Percentiles rank a stretch among this genome's conserved stretches.
Evolutionary conservation across 169 alveolate species (phyloP).

Genomic region (Plasmodium gallinaceum): DNA sequence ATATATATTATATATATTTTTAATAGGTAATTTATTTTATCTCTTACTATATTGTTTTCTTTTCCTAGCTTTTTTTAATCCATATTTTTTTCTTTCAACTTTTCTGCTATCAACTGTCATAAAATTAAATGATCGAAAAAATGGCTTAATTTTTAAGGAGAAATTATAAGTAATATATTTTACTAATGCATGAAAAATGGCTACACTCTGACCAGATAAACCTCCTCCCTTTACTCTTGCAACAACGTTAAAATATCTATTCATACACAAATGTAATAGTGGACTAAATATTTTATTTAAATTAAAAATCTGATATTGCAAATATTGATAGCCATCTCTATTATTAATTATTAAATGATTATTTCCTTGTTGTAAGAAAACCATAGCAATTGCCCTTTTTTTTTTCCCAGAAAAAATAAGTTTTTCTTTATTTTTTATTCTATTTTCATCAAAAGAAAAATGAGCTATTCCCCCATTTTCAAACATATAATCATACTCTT

Average conservation of each 20-base stretch:
- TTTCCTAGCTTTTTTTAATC: conserved; percentile 22
- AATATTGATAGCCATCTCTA: conserved; percentile 87
- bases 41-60: conserved; percentile 29
- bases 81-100: conserved; percentile 46
- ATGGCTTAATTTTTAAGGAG: conserved; percentile 81
- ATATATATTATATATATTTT: too few species aligned
- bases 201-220: conserved; percentile 84
- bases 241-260: conserved; percentile 83
- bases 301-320: conserved; percentile 79
- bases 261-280: conserved; percentile 70
- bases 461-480: conserved; percentile 63
- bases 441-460: conserved; percentile 48
- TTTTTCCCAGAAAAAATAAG: conserved; percentile 53
- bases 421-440: conserved; percentile 59
- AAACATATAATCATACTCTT: conserved; percentile 69
- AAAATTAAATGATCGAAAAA: conserved; percentile 52
- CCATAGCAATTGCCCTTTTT: conserved; percentile 79
- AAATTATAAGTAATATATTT: conserved; percentile 79
- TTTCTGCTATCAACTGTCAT: conserved; percentile 72
- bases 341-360: conserved; percentile 84
- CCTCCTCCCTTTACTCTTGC: conserved; percentile 86
- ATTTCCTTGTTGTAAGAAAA: conserved; percentile 86
- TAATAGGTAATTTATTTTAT: not conserved
- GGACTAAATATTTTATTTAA: conserved; percentile 84
- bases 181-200: conserved; percentile 84